Percentiles rank a stretch among this genome's conserved stretches.
These are phyloP conservation scores for Chenopodium berlandieri DNA, from an alignment of 148 eudicot species.

Conservation along the genomic window DNA sequence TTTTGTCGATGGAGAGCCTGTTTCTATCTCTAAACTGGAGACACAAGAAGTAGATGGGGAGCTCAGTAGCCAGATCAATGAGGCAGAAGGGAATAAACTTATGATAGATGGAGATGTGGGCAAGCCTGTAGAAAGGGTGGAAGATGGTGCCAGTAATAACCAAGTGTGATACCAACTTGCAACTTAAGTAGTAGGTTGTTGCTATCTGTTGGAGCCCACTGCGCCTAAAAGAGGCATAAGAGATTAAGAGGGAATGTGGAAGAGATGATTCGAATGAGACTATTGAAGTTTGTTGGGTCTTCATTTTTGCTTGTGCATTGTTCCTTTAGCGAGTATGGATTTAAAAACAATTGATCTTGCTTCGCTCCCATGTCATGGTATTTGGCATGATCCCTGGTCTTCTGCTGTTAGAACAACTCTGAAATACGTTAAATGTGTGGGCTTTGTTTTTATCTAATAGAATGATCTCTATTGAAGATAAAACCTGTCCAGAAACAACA, in stretches of 20 bases:
- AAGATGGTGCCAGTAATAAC: background rate
- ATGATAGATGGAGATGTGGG: slow-evolving; percentile 5
- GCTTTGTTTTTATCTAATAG: background rate
- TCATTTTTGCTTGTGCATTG: slow-evolving; percentile 1
- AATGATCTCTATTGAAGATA: slow-evolving; percentile 1
- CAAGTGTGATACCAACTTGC: slow-evolving; percentile 22
- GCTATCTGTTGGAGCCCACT: background rate
- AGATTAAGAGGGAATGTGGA: background rate
- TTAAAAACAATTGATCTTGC: background rate
- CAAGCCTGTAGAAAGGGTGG: background rate
- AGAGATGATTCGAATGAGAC: background rate
- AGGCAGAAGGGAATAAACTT: slow-evolving; percentile 5
- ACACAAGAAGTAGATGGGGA: slow-evolving; percentile 7
- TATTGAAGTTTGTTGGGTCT: background rate
- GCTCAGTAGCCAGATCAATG: background rate
- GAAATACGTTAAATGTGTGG: background rate
- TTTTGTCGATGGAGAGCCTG: slow-evolving; percentile 12
- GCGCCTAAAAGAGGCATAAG: background rate
- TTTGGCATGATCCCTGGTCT: background rate
- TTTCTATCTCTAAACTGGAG: slow-evolving; percentile 12
- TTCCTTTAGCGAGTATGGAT: slow-evolving; percentile 4
- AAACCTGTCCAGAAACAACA: background rate
- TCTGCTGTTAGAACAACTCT: background rate
- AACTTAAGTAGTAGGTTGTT: background rate
- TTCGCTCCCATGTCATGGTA: background rate